These are phyloP conservation scores for Cryptosporidium xiaoi DNA, from an alignment of 169 alveolate species.

Conservation along the genomic window DNA sequence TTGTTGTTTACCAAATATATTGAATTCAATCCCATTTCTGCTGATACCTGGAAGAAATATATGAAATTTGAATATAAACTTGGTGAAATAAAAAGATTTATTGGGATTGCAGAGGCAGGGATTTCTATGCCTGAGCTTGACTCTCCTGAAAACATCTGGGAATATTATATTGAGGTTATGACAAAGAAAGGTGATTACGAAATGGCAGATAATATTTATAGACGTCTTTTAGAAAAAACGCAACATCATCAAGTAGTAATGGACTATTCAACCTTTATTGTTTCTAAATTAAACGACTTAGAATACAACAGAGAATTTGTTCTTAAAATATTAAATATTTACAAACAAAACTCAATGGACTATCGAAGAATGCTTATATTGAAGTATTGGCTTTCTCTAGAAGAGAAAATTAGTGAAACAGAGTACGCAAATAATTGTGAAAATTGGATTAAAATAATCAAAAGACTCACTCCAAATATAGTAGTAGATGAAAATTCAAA, in stretches of 20 bases:
- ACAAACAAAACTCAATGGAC: slow-evolving; percentile 36
- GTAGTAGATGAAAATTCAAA: not conserved
- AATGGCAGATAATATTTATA: slow-evolving; percentile 89
- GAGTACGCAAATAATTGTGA: slow-evolving; percentile 8
- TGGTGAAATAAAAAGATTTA: slow-evolving; percentile 83
- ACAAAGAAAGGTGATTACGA: slow-evolving; percentile 78
- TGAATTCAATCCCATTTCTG: slow-evolving; percentile 87
- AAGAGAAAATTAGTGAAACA: slow-evolving; percentile 20
- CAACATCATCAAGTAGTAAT: slow-evolving; percentile 87
- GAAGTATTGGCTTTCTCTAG: slow-evolving; percentile 54
- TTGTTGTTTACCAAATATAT: slow-evolving; percentile 91
- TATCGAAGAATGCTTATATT: slow-evolving; percentile 22
- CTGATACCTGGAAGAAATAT: slow-evolving; percentile 35
- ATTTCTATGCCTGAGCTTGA: slow-evolving; percentile 78
- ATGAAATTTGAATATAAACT: slow-evolving; percentile 44
- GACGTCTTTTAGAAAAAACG: slow-evolving; percentile 90
- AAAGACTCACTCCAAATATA: slow-evolving; percentile 15
- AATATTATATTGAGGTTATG: slow-evolving; percentile 84
- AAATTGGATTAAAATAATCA: slow-evolving; percentile 26
- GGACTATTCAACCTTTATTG: slow-evolving; percentile 33
- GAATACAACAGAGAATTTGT: slow-evolving; percentile 26
- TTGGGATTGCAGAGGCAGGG: slow-evolving; percentile 82
- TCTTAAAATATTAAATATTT: slow-evolving; percentile 16
- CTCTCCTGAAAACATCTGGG: slow-evolving; percentile 87
- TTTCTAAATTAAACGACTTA: slow-evolving; percentile 17